Evolutionary conservation across 768 basidiomycete species (phyloP), one percentile per base, ranked within the genome.

Genomic region (Asterophora lycoperdoides): DNA sequence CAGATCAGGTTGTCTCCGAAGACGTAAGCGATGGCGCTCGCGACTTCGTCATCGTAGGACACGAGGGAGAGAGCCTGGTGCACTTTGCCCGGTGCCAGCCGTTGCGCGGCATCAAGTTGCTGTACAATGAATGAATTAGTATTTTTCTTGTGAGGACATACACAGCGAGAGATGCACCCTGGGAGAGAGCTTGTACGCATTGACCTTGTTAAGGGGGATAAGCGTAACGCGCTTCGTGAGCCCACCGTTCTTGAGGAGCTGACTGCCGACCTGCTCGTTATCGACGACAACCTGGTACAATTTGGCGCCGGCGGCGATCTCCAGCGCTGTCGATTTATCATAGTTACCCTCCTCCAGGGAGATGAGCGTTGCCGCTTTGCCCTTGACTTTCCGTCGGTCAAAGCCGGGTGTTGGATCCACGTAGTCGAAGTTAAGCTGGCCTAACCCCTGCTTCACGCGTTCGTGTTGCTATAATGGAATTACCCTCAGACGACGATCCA

Each of bases 271-370:
- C 48, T 78, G 78, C 67, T 97, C 93, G 60, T 95, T 84, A 55
- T 94, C 84, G 7, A 98, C 89, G 20, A 98, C 88, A 32, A 98
- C 91, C 54, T 98, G 92, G 68, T 88, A 96, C 8, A 99, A 73
- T 55, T 86, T 88, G 1, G 81, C 84, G 0, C 93, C 93, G 0
- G 93, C 94, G 14, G 89, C 83, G 53, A 97, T 85, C 66, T 99
- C 96, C 4, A 98, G 76, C 2, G 96, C 96, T 0, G 90, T 93
- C 1, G 93, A 81, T 49, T 88, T 87, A 60, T 84, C 71, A 61
- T 81, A 83, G 63, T 95, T 80, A 36, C 77, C 71, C 13, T 77
- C 68, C 30, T 81, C 75, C 1, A 99, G 78, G 0, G 80, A 74
- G 56, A 97, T 82, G n/a, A 98, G 75, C n/a, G 82, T 81, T 0